Conservation (phyloP, 352 stramenopile genomes). For the Pythium apleroticum region DNA sequence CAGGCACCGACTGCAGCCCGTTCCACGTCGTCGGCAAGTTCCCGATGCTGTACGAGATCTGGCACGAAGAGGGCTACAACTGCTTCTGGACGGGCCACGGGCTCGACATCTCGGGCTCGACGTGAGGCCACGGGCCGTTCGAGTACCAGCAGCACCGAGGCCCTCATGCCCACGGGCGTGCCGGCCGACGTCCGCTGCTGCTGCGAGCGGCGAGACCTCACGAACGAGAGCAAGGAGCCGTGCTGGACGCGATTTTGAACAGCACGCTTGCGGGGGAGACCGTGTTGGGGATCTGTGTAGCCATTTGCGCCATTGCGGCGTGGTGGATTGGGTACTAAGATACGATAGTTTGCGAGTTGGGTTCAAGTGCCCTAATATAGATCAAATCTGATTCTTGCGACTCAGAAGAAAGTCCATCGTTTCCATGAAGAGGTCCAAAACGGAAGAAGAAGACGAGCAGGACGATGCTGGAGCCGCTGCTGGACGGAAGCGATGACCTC, state of each 20-base stretch:
- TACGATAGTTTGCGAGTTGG: neutral
- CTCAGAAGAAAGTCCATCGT: neutral
- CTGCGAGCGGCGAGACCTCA: constrained; percentile 19
- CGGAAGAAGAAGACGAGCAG: too few species aligned
- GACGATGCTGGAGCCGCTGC: constrained; percentile 6
- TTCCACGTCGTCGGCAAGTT: constrained; percentile 47
- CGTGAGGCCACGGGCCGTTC: constrained; percentile 24
- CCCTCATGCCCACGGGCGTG: neutral
- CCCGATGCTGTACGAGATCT: constrained; percentile 47
- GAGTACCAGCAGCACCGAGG: constrained; percentile 6
- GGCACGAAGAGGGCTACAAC: constrained; percentile 65
- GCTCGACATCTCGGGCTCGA: constrained; percentile 16
- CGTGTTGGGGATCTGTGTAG: constrained; percentile 1
- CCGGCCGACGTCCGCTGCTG: constrained; percentile 5
- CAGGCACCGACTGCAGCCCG: constrained; percentile 37
- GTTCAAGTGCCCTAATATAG: neutral
- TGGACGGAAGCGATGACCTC: constrained; percentile 2
- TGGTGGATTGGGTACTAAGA: constrained; percentile 14
- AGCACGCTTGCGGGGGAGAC: neutral
- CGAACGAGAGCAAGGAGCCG: neutral
- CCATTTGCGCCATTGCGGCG: constrained; percentile 6
- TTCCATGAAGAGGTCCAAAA: neutral
- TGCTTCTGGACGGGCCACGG: constrained; percentile 62
- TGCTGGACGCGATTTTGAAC: neutral
- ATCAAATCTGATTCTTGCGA: neutral